phyloP scores from a whole-genome alignment of 2,329 filamentous ascomycete species.

The Aspergillus aculeatinus region DNA sequence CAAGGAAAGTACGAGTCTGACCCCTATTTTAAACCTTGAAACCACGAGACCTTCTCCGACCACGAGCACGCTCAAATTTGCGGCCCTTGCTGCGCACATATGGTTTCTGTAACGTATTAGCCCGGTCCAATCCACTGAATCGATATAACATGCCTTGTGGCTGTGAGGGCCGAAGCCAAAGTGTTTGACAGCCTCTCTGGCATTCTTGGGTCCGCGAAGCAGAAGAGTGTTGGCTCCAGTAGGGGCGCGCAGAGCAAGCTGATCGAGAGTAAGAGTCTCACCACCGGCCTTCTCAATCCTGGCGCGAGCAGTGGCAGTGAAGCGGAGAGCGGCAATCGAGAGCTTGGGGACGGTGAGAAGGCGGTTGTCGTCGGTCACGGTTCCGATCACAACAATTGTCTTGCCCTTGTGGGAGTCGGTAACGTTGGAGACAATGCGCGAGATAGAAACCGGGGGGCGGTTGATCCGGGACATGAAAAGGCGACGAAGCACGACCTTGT shows the following conservation, averaged over 20 bases:
- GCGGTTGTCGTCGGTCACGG: slow-evolving; percentile 97
- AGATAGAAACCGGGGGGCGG: slow-evolving; percentile 91
- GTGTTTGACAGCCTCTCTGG: slow-evolving; percentile 97
- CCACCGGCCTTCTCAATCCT: slow-evolving; percentile 91
- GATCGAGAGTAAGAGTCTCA: slow-evolving; percentile 92
- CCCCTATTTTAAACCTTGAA: slow-evolving; percentile 89
- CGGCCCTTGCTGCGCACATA: slow-evolving; percentile 97
- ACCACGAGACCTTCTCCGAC: slow-evolving; percentile 94
- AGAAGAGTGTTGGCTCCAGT: slow-evolving; percentile 97
- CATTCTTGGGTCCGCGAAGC: slow-evolving; percentile 96
- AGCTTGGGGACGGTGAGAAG: slow-evolving; percentile 87
- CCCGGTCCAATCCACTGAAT: not conserved
- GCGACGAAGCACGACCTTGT: slow-evolving; percentile 96
- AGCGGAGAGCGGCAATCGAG: slow-evolving; percentile 88
- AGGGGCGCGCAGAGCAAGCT: slow-evolving; percentile 91
- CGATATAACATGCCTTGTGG: slow-evolving; percentile 70
- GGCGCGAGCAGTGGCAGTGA: slow-evolving; percentile 93
- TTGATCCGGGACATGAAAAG: slow-evolving; percentile 99
- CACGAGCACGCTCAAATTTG: slow-evolving; percentile 99
- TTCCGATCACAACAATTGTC: slow-evolving; percentile 91
- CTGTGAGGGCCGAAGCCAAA: slow-evolving; percentile 98
- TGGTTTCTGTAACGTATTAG: slow-evolving; percentile 69
- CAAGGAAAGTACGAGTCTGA: not conserved
- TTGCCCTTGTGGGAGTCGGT: slow-evolving; percentile 62
- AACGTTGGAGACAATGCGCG: slow-evolving; percentile 72